phyloP scores from a whole-genome alignment of 1,284 basidiomycete genomes.

The Ustilago tritici region DNA sequence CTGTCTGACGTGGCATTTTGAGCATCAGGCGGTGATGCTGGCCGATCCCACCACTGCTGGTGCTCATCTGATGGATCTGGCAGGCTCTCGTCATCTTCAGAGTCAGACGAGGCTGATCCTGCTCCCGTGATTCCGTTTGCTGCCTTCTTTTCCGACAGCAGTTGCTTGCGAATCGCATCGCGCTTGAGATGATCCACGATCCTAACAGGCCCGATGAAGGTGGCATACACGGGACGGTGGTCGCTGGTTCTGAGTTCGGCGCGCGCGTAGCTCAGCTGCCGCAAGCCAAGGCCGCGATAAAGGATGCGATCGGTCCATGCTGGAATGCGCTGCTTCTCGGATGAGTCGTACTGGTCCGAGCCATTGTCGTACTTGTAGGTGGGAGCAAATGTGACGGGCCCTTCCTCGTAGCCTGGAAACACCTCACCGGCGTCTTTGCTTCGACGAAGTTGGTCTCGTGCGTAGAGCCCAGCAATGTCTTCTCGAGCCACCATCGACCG shows the following conservation, averaged over 20 bases:
- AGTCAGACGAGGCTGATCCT: constrained; percentile 23
- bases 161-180: constrained; percentile 77
- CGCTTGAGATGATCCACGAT: constrained; percentile 83
- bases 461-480: constrained; percentile 80
- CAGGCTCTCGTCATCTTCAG: constrained; percentile 27
- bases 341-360: constrained; percentile 88
- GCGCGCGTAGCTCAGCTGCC: constrained; percentile 72
- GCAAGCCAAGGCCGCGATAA: constrained; percentile 73
- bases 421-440: constrained; percentile 70
- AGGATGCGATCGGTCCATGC: constrained; percentile 86
- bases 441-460: constrained; percentile 75
- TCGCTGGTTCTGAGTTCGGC: constrained; percentile 89
- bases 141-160: constrained; percentile 52
- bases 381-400: constrained; percentile 85
- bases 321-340: constrained; percentile 94
- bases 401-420: constrained; percentile 88
- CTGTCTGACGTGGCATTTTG: constrained; percentile 12
- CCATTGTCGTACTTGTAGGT: constrained; percentile 86
- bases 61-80: constrained; percentile 50
- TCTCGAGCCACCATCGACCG: constrained; percentile 72
- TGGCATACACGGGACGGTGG: constrained; percentile 91
- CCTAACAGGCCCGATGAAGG: constrained; percentile 82
- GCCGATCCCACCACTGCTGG: constrained; percentile 47
- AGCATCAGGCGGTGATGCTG: neutral
- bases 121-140: constrained; percentile 20